Conservation (phyloP, 164 flowering plant species). For the Platanus orientalis region DNA sequence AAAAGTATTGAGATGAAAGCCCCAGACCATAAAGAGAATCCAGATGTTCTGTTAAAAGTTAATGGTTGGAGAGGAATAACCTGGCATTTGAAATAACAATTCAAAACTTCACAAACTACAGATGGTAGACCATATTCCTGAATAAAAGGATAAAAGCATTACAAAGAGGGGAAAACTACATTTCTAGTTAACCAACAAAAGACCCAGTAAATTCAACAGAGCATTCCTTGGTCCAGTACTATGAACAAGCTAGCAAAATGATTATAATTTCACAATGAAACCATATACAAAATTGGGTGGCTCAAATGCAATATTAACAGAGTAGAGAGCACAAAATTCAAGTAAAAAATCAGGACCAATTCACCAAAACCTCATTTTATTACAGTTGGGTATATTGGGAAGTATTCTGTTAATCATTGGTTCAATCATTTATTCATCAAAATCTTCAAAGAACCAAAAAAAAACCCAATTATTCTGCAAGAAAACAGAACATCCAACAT, state of each 20-base stretch:
- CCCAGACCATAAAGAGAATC: too few relatives aligned
- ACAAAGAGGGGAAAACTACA: background rate
- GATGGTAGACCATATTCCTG: too few relatives aligned
- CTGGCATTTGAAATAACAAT: too few relatives aligned
- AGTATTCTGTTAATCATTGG: background rate
- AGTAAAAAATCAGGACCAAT: background rate
- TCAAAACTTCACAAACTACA: too few relatives aligned
- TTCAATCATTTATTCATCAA: constrained; percentile 5
- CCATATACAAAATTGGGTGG: background rate
- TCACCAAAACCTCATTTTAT: background rate
- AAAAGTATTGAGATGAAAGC: too few relatives aligned
- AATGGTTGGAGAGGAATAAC: too few relatives aligned
- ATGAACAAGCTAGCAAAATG: background rate
- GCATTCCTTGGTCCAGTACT: background rate
- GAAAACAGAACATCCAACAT: constrained; percentile 7
- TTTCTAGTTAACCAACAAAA: background rate
- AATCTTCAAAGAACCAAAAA: background rate
- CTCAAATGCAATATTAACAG: background rate
- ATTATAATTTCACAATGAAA: background rate
- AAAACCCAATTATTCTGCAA: background rate
- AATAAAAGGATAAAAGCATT: too few relatives aligned
- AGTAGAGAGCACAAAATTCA: background rate
- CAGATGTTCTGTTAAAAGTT: too few relatives aligned
- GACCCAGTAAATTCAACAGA: background rate
- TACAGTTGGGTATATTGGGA: background rate